Evolutionary conservation across 1,139 yeast genomes (phyloP).

Genomic region (Yamadazyma atmosphaerica): DNA sequence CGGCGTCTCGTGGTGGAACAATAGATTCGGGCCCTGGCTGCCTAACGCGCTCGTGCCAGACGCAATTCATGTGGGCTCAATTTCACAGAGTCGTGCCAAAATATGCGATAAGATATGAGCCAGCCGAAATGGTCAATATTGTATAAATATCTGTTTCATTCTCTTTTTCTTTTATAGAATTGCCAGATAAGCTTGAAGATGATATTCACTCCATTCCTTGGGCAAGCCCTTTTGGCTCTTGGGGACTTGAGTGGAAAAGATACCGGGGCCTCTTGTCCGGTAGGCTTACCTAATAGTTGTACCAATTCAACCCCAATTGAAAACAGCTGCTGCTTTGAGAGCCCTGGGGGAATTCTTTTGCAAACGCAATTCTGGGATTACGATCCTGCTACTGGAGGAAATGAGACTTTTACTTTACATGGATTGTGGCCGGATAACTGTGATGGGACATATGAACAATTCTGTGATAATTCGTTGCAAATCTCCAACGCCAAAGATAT

Average conservation of each 20-base stretch:
- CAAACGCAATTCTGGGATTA: slow-evolving; percentile 97
- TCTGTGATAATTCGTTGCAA: slow-evolving; percentile 67
- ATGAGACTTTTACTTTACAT: slow-evolving; percentile 73
- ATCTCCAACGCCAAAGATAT: slow-evolving; percentile 53
- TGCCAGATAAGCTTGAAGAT: no score
- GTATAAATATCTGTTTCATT: background rate
- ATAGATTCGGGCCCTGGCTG: no score
- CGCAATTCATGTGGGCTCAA: background rate
- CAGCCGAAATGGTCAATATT: background rate
- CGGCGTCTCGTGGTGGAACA: background rate
- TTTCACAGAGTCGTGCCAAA: no score
- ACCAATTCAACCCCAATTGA: slow-evolving; percentile 34
- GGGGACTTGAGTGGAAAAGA: background rate
- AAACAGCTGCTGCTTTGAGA: slow-evolving; percentile 80
- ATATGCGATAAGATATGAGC: background rate
- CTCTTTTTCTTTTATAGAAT: no score
- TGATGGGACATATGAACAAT: slow-evolving; percentile 48
- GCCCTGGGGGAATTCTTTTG: slow-evolving; percentile 73
- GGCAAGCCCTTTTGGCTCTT: background rate
- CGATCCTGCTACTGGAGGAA: slow-evolving; percentile 78
- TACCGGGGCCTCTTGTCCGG: slow-evolving; percentile 49
- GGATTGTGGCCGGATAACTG: slow-evolving; percentile 52
- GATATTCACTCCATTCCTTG: background rate
- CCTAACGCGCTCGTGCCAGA: background rate
- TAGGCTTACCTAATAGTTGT: slow-evolving; percentile 69